Evolutionary conservation across 768 basidiomycete species (phyloP), one percentile per base, ranked within the genome.

Genomic region (Boletellus ananiceps): DNA sequence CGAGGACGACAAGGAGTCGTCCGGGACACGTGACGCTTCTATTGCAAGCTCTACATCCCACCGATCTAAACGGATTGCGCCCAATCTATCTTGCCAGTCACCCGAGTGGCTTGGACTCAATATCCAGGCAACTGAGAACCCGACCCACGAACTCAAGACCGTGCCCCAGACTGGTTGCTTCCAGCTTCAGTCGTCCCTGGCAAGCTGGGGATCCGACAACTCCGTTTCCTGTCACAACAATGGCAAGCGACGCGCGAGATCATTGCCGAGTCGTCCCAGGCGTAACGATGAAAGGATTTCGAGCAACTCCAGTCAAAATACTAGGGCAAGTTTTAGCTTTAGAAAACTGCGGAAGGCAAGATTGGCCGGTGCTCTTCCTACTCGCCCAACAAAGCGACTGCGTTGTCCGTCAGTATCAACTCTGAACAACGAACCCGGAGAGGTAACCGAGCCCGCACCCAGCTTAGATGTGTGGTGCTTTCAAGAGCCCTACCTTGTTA

Each of bases 1-100:
- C n/a, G 61, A 51, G 40, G 56, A 63, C n/a, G 63, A 60, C 36
- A 44, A 46, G 25, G 38, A n/a, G 18, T 19, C 41, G 4, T n/a
- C 54, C 39, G 15, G 45, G 36, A 18, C 37, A 37, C 44, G 14
- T 41, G 18, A 12, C 12, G 41, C 32, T 18, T 27, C 46, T 18
- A 29, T 36, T 16, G 38, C 44, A 12, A 41, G 38, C 13, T 33
- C 54, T 13, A 3, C 46, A 13, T 44, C 46, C 19, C 54, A 51
- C 40, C 52, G 43, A 19, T 36, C 52, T 21, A 61, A 58, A 32
- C 52, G 58, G 33, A 8, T 45, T 23, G 40, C 49, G 21, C 21
- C 57, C 37, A 27, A 49, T 34, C 37, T 43, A 33, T 35, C 31
- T 41, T 38, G n/a, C 14, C 54, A 32, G 35, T 14, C 47, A 13